phyloP scores from a whole-genome alignment of 805 yeast genomes.

The Ogataea zsoltii region DNA sequence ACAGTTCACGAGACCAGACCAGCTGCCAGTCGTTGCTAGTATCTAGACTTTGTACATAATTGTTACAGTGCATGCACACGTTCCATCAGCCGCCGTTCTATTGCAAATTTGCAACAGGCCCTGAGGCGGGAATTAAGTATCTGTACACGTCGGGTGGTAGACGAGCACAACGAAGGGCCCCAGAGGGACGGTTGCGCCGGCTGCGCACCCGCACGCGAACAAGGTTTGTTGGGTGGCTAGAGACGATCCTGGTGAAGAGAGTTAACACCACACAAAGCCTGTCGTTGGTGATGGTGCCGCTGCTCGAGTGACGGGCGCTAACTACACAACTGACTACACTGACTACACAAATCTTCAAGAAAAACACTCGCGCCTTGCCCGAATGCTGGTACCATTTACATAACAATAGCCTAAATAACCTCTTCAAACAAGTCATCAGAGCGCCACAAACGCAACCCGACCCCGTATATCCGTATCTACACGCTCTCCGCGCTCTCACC shows the following conservation, averaged over 20 bases:
- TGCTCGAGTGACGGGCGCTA: no score
- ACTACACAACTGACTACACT: no score
- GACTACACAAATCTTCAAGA: not conserved
- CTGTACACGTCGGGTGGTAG: conserved; percentile 9
- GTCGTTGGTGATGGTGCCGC: conserved; percentile 19
- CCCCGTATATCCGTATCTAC: no score
- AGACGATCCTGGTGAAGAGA: conserved; percentile 15
- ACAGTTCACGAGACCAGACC: no score
- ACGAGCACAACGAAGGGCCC: not conserved
- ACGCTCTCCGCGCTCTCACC: not conserved
- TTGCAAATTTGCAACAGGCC: conserved; percentile 14
- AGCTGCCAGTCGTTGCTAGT: no score
- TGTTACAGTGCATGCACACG: not conserved
- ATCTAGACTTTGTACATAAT: conserved; percentile 10
- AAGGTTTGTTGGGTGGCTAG: conserved; percentile 4
- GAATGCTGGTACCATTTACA: no score
- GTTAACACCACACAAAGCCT: conserved; percentile 20
- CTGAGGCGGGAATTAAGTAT: conserved; percentile 13
- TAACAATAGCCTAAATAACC: no score
- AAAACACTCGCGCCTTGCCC: no score
- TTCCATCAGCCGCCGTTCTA: conserved; percentile 5
- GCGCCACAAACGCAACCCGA: no score
- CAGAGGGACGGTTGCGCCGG: not conserved
- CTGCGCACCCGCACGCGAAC: no score
- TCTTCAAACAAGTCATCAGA: no score